phyloP scores from a whole-genome alignment of 78 protist genomes.

The Salpingoeca rosetta region DNA sequence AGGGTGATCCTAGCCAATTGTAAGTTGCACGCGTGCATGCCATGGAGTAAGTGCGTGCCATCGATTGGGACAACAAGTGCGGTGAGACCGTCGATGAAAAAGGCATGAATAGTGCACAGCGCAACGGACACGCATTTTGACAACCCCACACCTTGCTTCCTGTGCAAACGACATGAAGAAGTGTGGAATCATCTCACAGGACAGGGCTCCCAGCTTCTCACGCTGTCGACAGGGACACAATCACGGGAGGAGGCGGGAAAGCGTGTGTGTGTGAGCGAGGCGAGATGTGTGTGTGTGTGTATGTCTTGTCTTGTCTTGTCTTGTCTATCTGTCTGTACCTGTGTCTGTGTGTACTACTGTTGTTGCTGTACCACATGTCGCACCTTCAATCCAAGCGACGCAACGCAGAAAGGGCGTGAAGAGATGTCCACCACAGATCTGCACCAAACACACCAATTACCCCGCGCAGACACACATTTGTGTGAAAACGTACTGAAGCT shows the following conservation, averaged over 20 bases:
- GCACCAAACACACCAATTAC: neutral
- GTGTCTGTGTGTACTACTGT: no score
- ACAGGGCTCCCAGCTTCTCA: slow-evolving; percentile 53
- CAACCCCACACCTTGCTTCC: neutral
- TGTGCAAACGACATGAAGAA: slow-evolving; percentile 50
- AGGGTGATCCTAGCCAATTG: slow-evolving; percentile 25
- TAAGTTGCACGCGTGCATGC: neutral
- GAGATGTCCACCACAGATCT: slow-evolving; percentile 63
- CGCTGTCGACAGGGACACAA: slow-evolving; percentile 13
- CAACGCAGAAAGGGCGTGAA: slow-evolving; percentile 33
- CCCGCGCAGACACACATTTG: neutral
- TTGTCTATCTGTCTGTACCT: no score
- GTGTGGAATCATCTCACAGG: slow-evolving; percentile 67
- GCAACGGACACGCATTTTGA: neutral
- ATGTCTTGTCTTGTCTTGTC: no score
- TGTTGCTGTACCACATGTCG: no score
- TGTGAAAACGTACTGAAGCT: no score
- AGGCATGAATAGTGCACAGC: neutral
- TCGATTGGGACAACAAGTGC: no score
- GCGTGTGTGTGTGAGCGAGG: no score
- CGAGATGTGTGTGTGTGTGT: no score
- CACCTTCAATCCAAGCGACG: slow-evolving; percentile 26
- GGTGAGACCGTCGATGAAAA: neutral
- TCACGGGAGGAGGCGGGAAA: no score
- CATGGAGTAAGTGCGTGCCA: no score